phyloP scores from a whole-genome alignment of 768 basidiomycete genomes.

The Exidia glandulosa region DNA sequence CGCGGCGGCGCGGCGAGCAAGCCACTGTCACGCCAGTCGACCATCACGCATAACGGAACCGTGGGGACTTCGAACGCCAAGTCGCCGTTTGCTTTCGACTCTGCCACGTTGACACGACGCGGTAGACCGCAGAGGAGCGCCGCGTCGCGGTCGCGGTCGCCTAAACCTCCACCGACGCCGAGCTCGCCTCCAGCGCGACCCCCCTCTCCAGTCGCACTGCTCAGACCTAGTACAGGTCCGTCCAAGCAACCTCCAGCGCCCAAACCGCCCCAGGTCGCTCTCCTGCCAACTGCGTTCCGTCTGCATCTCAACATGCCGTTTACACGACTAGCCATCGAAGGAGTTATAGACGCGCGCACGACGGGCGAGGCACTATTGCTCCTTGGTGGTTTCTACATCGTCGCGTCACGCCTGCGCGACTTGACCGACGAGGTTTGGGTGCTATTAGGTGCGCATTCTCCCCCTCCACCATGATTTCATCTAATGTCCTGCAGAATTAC shows the following conservation, averaged over 20 bases:
- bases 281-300: slow-evolving; percentile 40
- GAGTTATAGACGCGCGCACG: slow-evolving; percentile 51
- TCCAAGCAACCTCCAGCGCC: neutral
- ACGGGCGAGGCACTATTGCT: slow-evolving; percentile 56
- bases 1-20: neutral
- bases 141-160: neutral
- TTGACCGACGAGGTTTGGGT: slow-evolving; percentile 32
- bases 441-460: slow-evolving; percentile 35
- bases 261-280: slow-evolving; percentile 7
- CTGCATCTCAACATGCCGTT: slow-evolving; percentile 35
- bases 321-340: slow-evolving; percentile 28
- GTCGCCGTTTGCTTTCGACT: neutral
- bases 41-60: too few relatives aligned
- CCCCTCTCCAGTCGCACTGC: neutral
- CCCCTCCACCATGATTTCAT: neutral
- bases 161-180: neutral
- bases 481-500: slow-evolving; percentile 36
- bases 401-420: slow-evolving; percentile 36
- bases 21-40: neutral
- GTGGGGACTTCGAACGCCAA: too few relatives aligned
- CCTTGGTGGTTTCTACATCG: slow-evolving; percentile 48
- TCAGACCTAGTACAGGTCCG: neutral
- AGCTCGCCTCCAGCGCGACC: neutral
- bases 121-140: neutral
- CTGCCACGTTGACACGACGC: neutral